Evolutionary conservation across 1,139 yeast species (phyloP).

Genomic region (Kluyveromyces marxianus): DNA sequence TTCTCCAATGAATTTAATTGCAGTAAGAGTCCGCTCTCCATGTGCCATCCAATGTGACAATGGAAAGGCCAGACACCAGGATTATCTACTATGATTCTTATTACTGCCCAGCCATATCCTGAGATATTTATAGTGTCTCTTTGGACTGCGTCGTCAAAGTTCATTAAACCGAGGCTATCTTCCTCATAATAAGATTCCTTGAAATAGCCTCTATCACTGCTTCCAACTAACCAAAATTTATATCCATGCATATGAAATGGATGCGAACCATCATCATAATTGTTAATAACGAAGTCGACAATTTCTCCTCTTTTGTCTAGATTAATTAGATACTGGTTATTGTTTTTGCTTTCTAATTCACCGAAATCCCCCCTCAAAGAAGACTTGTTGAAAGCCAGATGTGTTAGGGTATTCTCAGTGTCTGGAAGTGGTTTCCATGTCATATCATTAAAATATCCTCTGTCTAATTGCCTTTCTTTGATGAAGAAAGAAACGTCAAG

Average conservation of each 20-base stretch:
- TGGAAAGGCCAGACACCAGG: conserved; percentile 80
- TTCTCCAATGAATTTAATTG: conserved; percentile 19
- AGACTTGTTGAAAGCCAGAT: conserved; percentile 8
- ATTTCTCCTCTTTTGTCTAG: conserved; percentile 44
- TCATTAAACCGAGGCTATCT: conserved; percentile 35
- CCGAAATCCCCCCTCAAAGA: background rate
- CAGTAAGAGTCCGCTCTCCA: conserved; percentile 23
- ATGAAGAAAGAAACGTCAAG: conserved; percentile 21
- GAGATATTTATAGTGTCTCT: conserved; percentile 60
- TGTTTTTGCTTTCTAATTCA: conserved; percentile 28
- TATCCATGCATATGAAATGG: conserved; percentile 88
- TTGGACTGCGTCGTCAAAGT: conserved; percentile 45
- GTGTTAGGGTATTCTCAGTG: conserved; percentile 33
- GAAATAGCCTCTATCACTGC: conserved; percentile 42
- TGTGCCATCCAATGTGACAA: conserved; percentile 74
- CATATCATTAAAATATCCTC: conserved; percentile 47
- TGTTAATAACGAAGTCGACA: conserved; percentile 63
- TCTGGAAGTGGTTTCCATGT: conserved; percentile 38
- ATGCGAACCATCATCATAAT: conserved; percentile 72
- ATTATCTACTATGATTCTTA: conserved; percentile 57
- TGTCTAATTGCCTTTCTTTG: conserved; percentile 40
- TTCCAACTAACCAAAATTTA: conserved; percentile 58
- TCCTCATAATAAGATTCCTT: conserved; percentile 36
- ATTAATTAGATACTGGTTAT: conserved; percentile 48
- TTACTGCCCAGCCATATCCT: conserved; percentile 47